Evolutionary conservation across 768 basidiomycete genomes (phyloP), one percentile per base, ranked within the genome.

Genomic region (Trichaptum fuscoviolaceum): DNA sequence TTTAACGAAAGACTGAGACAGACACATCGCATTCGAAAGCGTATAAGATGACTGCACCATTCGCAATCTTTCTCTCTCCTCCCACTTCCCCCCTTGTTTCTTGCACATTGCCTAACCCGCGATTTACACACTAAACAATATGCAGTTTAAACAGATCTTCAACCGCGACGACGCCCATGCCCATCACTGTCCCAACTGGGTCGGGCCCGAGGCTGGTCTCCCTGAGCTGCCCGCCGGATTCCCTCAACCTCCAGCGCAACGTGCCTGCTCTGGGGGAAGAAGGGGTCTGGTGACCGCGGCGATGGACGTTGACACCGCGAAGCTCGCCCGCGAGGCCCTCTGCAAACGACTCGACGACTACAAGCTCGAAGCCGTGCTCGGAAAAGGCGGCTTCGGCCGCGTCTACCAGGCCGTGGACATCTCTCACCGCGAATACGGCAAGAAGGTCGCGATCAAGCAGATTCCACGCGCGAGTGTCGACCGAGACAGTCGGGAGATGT

Each of bases 401-500:
- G 59, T 61, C 30, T 61, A 61, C 30, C 59, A 25, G 59, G 30
- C 59, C 42, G 10, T 52, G 15, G 42, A 52, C 42, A 52, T 52
- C 12, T 52, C 42, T 52, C 15, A 12, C 10, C 42, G 42, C 42
- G 42, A 52, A 20, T 52, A 52, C 42, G 42, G 42, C 42, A 52
- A 52, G 42, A 52, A 52, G 42, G 42, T 52, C 42, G 42, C 42
- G 42, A 52, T 52, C 42, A 52, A 52, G 42, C 42, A 52, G 42
- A 52, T 52, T 20, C 42, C 42, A 20, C 42, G 42, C 42, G 42
- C 20, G 42, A 2, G 20, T 20, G 42, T 20, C 42, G 10, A 4
- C 3, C 6, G 42, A 20, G 20, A 20, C 20, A 20, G 42, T 12
- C 42, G 42, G 42, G 42, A 52, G 42, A 20, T 20, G 42, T 52